Conservation (phyloP, 176 grass and related monocot genomes). For the Carex littledalei region DNA sequence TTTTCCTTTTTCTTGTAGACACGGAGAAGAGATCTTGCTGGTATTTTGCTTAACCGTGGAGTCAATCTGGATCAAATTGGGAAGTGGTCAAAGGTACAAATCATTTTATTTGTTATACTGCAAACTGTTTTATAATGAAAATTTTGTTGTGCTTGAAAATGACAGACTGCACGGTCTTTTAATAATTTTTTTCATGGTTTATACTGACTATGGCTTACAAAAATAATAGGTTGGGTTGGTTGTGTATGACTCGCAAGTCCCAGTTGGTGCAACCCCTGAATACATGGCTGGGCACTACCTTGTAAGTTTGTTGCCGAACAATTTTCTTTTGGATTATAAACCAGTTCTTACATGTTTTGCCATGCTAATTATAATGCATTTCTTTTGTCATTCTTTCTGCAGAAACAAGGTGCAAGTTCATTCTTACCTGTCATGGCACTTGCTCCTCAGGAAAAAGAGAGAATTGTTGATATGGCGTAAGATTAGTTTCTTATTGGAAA, state of each 20-base stretch:
- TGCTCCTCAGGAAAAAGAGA: conserved; percentile 92
- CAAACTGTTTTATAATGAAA: background rate
- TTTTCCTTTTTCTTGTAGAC: conserved; percentile 45
- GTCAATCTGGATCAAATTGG: conserved; percentile 97
- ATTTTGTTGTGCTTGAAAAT: background rate
- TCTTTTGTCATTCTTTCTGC: conserved; percentile 18
- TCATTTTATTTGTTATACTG: conserved; percentile 1
- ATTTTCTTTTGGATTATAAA: background rate
- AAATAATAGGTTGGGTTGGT: conserved; percentile 83
- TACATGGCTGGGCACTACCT: conserved; percentile 99
- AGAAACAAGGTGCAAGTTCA: conserved; percentile 99
- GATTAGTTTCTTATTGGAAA: conserved; percentile 22
- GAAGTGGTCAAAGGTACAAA: conserved; percentile 94
- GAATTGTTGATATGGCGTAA: conserved; percentile 99
- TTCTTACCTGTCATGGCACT: conserved; percentile 98
- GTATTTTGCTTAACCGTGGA: conserved; percentile 94
- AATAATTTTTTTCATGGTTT: background rate
- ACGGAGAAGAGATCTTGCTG: conserved; percentile 89
- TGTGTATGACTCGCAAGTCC: conserved; percentile 90
- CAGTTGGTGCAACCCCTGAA: conserved; percentile 89
- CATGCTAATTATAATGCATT: background rate
- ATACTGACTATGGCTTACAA: background rate
- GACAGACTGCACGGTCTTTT: background rate
- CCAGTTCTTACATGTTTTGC: background rate
- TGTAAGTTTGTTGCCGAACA: conserved; percentile 30